These are phyloP conservation scores for Fraxinus angustifolia DNA, from an alignment of 305 asterid genomes.

Conservation along the genomic window DNA sequence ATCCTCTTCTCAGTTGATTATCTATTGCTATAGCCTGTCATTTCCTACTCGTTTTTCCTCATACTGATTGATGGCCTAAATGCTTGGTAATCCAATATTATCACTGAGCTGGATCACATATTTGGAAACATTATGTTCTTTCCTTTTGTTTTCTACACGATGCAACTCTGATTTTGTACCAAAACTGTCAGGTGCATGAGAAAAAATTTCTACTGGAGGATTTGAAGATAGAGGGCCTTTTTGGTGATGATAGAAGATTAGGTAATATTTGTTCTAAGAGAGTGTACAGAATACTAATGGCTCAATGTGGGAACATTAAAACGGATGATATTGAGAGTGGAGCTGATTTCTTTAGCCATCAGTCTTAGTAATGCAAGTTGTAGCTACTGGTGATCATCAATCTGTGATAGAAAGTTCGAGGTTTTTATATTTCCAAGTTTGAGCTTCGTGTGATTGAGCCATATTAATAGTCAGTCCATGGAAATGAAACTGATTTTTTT, in stretches of 20 bases:
- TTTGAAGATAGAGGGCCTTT: constrained; percentile 59
- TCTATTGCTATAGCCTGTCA: background rate
- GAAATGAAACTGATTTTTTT: background rate
- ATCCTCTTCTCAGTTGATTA: background rate
- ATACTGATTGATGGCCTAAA: background rate
- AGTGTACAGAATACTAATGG: constrained; percentile 86
- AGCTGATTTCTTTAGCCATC: constrained; percentile 64
- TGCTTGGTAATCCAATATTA: background rate
- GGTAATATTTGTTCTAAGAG: constrained; percentile 93
- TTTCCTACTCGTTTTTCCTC: background rate
- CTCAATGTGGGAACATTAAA: constrained; percentile 66
- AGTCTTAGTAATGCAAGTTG: constrained; percentile 16
- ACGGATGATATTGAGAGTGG: constrained; percentile 89
- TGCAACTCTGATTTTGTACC: background rate
- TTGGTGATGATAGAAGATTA: constrained; percentile 71
- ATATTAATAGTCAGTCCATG: background rate
- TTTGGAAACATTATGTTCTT: background rate
- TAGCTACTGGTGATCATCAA: background rate
- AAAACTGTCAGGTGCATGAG: constrained; percentile 71
- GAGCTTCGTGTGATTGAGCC: background rate
- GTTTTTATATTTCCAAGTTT: constrained; percentile 10
- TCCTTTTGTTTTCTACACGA: background rate
- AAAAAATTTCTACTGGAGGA: constrained; percentile 84
- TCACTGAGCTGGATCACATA: background rate
- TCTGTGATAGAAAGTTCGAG: background rate